A percentile compares a stretch with the other conserved stretches of the same genome.
Evolutionary conservation across 192 early-diverging fungal genomes (phyloP).

Genomic region (Backusella westeae): DNA sequence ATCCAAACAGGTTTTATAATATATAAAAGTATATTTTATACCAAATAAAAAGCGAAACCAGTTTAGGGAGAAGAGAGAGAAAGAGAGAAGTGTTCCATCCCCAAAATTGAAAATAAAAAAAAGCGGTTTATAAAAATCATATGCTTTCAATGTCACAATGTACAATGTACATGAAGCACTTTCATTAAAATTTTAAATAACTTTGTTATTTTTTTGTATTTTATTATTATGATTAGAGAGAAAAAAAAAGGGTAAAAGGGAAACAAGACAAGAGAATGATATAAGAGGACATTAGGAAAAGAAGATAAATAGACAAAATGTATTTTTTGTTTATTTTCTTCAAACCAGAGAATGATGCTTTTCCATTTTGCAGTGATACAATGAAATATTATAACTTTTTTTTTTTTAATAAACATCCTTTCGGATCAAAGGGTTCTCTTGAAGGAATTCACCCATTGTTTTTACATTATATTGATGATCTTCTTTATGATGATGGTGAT

Average conservation of each 20-base stretch:
- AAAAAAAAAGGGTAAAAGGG: not conserved
- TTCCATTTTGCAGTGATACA: not conserved
- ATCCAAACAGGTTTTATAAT: not conserved
- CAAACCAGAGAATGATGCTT: not conserved
- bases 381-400: not conserved
- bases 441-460: constrained; percentile 5
- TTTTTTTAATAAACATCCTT: constrained; percentile 7
- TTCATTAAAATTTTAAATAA: not conserved
- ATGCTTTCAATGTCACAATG: not conserved
- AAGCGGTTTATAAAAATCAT: not conserved
- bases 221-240: not conserved
- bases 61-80: not conserved
- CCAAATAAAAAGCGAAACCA: no score
- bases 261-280: not conserved
- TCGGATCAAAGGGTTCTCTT: constrained; percentile 10
- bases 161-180: not conserved
- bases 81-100: no score
- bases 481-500: not conserved
- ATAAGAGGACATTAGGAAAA: not conserved
- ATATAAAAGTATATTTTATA: not conserved
- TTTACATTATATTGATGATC: constrained; percentile 1
- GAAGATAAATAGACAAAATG: not conserved
- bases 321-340: not conserved
- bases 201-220: not conserved
- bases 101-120: not conserved